Evolutionary conservation across 805 yeast genomes (phyloP), one percentile per base, ranked within the genome.

Genomic region (Blastobotrys terrestris): DNA sequence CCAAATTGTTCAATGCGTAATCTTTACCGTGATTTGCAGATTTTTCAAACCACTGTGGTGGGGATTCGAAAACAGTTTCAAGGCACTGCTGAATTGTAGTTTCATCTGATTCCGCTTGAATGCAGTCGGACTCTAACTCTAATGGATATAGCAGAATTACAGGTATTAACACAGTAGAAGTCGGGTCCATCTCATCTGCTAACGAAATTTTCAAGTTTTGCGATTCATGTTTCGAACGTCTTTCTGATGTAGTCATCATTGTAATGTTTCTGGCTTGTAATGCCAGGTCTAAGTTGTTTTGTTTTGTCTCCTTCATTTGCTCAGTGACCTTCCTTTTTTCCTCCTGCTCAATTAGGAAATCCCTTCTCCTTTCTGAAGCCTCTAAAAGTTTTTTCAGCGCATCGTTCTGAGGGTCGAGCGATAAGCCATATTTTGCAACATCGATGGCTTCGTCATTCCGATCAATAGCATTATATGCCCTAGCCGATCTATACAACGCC

Each of bases 401-500:
- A 21, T 68, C 70, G 61, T 87, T 86, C 11, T 74, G 76, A 0
- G 78, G 68, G 52, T 87, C 95, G 26, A 85, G 60, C 3, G 74
- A 68, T 46, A 82, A 64, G 0, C 91, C 95, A 62, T 85, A 87
- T 39, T 77, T 72, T 50, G 84, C 67, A 4, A 90, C 77, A 53
- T 79, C 81, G 44, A 72, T 71, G 3, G 92, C 88, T 62, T 92
- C 98, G 18, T 85, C 87, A 50, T 72, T 76, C 59, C 79, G 79
- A 22, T 79, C 85, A 3, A 94, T 74, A 0, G 79, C 77, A 51
- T 81, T 73, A 57, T 87, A 87, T 0, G 98, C 96, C 63, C 78
- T 85, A 0, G 88, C 92, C 48, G 95, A 82, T 59, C 98, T 76
- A 68, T 74, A 94, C 63, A 86, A 80, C 0, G 98, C 97, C 70